Evolutionary conservation across 1,284 basidiomycete genomes (phyloP).

Genomic region (Trichosporon sp.): DNA sequence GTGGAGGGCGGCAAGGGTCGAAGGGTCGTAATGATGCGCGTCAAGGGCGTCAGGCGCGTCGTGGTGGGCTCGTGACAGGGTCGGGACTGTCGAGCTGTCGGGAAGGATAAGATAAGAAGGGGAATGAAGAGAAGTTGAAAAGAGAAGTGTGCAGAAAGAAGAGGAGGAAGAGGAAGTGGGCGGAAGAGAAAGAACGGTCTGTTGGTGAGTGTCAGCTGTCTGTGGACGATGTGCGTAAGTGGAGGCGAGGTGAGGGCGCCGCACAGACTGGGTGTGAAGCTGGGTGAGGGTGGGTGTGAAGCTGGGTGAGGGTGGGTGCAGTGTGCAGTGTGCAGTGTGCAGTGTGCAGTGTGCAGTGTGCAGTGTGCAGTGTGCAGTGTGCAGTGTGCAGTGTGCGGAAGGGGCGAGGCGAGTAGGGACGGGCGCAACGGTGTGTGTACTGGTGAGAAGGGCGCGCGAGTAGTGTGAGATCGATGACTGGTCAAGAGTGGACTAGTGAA

Average conservation of each 20-base stretch:
- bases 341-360: background rate
- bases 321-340: background rate
- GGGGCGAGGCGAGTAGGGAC: background rate
- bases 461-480: background rate
- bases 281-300: background rate
- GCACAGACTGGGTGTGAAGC: background rate
- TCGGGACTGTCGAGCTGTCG: background rate
- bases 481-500: background rate
- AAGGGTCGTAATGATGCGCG: background rate
- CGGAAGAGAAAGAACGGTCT: background rate
- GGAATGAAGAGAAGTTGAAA: background rate
- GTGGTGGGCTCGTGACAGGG: background rate
- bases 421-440: background rate
- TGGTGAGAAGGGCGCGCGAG: background rate
- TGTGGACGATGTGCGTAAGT: background rate
- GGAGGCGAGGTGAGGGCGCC: background rate
- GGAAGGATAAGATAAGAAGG: background rate
- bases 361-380: background rate
- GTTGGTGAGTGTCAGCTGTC: slow-evolving; percentile 4
- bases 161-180: background rate
- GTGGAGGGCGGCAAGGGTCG: background rate
- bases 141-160: background rate
- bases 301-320: too few relatives aligned
- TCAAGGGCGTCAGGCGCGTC: background rate
- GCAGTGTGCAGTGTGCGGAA: background rate